Evolutionary conservation across 78 protist genomes (phyloP), one percentile per base, ranked within the genome.

Genomic region (Protostelium mycophagum): DNA sequence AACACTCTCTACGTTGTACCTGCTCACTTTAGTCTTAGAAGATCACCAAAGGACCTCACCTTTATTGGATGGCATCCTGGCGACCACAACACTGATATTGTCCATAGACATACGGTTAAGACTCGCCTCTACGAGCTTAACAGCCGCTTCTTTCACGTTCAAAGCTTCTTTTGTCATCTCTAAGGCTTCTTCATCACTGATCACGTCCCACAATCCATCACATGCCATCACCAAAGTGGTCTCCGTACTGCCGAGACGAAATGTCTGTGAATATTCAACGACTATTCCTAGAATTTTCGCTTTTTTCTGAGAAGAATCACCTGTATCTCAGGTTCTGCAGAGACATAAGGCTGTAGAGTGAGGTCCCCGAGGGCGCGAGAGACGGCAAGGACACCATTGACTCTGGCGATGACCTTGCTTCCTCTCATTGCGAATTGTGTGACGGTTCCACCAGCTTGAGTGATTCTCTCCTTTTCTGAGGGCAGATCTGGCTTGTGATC

Each of bases 151-250:
- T 38, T 87, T 85, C 37, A 96, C 96, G 83, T 96, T 97, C 10
- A 88, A 28, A 31, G 87, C 87, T 1, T 89, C 39, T 23, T 90
- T 37, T 28, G 87, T 84, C 28, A 91, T 85, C 34, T 91, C 36
- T 28, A 95, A 86, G 29, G 97, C 96, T 51, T 95, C 96, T 39
- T 93, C 91, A 88, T 95, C 97, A 16, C 89, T 85, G 0, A 95
- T 36, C 0, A 95, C 96, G 95, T 95, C 97, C 96, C 96, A 95
- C 88, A 95, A 36, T 83, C 97, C 97, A 94, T 95, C 97, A n/a
- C 97, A 95, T 28, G 97, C 36, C 37, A 36, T 25, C 5, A 85
- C 37, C 16, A 85, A 85, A 16, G 37, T 85, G n/a, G 37, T 85
- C 37, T 35, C 36, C 37, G 5, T 16, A 16, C 37, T 25, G 37